Conservation (phyloP, 192 early-diverging fungal species). For the Linnemannia elongata region DNA sequence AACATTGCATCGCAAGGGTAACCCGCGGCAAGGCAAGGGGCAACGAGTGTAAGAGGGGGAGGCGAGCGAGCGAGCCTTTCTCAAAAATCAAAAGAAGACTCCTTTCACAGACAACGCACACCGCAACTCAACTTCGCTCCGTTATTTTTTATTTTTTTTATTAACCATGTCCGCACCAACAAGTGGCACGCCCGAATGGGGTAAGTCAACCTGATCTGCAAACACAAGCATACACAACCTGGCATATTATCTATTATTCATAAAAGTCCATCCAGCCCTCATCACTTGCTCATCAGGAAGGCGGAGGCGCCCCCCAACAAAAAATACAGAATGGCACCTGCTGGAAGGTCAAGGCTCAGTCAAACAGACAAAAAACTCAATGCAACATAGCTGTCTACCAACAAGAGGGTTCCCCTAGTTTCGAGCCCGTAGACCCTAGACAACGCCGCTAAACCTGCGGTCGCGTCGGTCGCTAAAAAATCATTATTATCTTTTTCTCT, state of each 20-base stretch:
- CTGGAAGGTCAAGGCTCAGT: not conserved
- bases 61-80: not conserved
- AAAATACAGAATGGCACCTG: not conserved
- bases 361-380: not conserved
- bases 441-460: not conserved
- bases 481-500: not conserved
- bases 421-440: conserved; percentile 8
- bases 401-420: not conserved
- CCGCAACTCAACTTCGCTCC: not conserved
- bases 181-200: conserved; percentile 35
- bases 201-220: conserved; percentile 23
- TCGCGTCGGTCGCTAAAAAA: conserved; percentile 6
- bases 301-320: not conserved
- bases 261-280: not conserved
- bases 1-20: not conserved
- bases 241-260: not conserved
- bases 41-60: too few relatives aligned
- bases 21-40: not conserved
- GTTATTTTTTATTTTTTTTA: not conserved
- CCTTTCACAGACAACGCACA: not conserved
- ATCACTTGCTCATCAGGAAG: not conserved
- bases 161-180: conserved; percentile 32
- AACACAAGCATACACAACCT: not conserved
- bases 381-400: not conserved
- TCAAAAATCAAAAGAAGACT: not conserved